These are phyloP conservation scores for Pleurotus citrinopileatus DNA, from an alignment of 768 basidiomycete genomes.

Conservation along the genomic window DNA sequence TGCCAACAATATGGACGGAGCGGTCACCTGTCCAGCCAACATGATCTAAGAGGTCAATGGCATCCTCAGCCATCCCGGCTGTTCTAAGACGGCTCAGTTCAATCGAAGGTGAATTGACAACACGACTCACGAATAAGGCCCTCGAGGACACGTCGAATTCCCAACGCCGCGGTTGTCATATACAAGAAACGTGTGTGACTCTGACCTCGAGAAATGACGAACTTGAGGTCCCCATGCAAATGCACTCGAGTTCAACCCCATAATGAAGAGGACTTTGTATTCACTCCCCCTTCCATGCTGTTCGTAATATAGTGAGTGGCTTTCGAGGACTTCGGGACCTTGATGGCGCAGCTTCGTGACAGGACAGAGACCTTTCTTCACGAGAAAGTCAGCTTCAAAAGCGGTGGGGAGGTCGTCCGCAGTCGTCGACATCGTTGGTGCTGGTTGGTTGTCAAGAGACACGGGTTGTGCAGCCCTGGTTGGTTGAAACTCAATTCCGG, in stretches of 20 bases:
- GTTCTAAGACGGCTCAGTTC: slow-evolving; percentile 42
- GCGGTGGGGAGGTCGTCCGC: not conserved
- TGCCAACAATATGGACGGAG: slow-evolving; percentile 67
- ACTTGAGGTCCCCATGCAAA: slow-evolving; percentile 70
- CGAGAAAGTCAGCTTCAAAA: not conserved
- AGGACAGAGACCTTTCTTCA: slow-evolving; percentile 67
- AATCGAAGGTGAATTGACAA: slow-evolving; percentile 19
- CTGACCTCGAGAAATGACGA: slow-evolving; percentile 51
- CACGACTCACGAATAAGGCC: slow-evolving; percentile 81
- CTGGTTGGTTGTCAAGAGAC: no score
- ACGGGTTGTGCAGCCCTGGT: no score
- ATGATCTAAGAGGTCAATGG: slow-evolving; percentile 61
- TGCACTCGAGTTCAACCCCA: slow-evolving; percentile 72
- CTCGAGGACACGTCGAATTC: slow-evolving; percentile 64
- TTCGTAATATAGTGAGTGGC: slow-evolving; percentile 78
- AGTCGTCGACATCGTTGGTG: slow-evolving; percentile 3
- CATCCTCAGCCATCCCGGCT: slow-evolving; percentile 75
- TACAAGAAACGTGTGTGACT: slow-evolving; percentile 60
- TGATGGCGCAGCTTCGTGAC: slow-evolving; percentile 52
- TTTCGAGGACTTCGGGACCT: slow-evolving; percentile 47
- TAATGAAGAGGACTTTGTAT: slow-evolving; percentile 67
- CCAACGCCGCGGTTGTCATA: slow-evolving; percentile 89
- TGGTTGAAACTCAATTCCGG: no score
- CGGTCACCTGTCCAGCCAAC: slow-evolving; percentile 67
- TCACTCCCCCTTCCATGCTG: slow-evolving; percentile 62